Evolutionary conservation across 768 basidiomycete genomes (phyloP).

Genomic region (Asterophora lycoperdoides): DNA sequence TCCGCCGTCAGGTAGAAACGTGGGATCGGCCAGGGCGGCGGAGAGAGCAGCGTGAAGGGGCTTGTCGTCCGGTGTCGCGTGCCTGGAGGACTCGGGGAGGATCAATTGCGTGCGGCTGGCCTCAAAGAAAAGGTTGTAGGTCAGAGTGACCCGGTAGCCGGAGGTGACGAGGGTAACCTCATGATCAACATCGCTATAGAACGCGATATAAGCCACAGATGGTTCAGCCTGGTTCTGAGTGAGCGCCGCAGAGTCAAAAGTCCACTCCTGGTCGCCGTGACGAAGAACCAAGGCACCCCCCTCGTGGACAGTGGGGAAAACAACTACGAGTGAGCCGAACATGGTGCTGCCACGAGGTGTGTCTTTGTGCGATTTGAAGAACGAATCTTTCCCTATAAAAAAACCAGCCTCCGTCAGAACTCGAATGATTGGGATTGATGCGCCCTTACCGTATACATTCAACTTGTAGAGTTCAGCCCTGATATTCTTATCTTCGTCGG

Average conservation of each 20-base stretch:
- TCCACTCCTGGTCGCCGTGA: slow-evolving; percentile 29
- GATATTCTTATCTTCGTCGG: slow-evolving; percentile 15
- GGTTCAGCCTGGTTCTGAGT: slow-evolving; percentile 14
- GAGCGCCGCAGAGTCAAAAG: slow-evolving; percentile 25
- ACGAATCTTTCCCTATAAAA: slow-evolving; percentile 34
- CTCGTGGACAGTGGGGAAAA: slow-evolving; percentile 43
- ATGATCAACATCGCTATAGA: slow-evolving; percentile 39
- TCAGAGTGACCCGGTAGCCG: slow-evolving; percentile 38
- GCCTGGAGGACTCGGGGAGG: neutral
- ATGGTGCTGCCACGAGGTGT: slow-evolving; percentile 40
- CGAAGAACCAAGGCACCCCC: slow-evolving; percentile 41
- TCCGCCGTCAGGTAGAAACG: slow-evolving; percentile 37
- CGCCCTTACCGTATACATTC: slow-evolving; percentile 33
- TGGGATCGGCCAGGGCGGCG: slow-evolving; percentile 26
- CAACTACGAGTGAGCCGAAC: slow-evolving; percentile 50
- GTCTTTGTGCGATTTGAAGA: slow-evolving; percentile 50
- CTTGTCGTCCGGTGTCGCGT: slow-evolving; percentile 9
- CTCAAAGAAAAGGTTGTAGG: slow-evolving; percentile 36
- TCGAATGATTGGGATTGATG: neutral
- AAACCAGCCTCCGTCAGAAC: neutral
- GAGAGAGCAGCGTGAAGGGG: slow-evolving; percentile 13
- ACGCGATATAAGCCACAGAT: slow-evolving; percentile 31
- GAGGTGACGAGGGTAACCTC: slow-evolving; percentile 32
- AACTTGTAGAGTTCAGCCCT: slow-evolving; percentile 33
- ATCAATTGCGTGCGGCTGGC: neutral